phyloP scores from a whole-genome alignment of 192 early-diverging fungal genomes.

The Mortierella hygrophila region DNA sequence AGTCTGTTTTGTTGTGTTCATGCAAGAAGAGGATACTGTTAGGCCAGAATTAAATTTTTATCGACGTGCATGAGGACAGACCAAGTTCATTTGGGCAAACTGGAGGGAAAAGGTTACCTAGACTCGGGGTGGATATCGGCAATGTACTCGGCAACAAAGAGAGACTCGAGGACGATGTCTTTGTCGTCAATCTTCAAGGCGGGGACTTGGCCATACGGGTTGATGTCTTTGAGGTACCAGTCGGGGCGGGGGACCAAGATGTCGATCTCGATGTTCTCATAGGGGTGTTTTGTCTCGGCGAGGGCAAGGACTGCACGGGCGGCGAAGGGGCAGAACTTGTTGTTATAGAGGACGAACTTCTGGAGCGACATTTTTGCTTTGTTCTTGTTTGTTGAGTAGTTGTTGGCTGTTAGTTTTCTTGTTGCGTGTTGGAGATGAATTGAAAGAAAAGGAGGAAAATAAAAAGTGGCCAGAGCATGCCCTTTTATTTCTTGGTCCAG shows the following conservation, averaged over 20 bases:
- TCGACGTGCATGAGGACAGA: not conserved
- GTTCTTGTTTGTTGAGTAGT: not conserved
- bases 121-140: slow-evolving; percentile 7
- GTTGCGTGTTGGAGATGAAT: not conserved
- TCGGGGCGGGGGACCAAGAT: slow-evolving; percentile 47
- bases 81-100: not conserved
- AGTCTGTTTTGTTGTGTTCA: slow-evolving; percentile 32
- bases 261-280: slow-evolving; percentile 72
- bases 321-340: slow-evolving; percentile 70
- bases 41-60: not conserved
- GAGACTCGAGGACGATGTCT: slow-evolving; percentile 70
- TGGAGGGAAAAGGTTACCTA: not conserved
- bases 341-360: slow-evolving; percentile 67
- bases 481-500: too few relatives aligned
- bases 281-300: slow-evolving; percentile 63
- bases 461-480: too few relatives aligned
- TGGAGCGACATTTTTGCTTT: not conserved
- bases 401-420: not conserved
- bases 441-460: too few relatives aligned
- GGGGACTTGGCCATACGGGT: slow-evolving; percentile 76
- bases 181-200: slow-evolving; percentile 64
- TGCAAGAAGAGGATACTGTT: not conserved
- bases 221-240: slow-evolving; percentile 62
- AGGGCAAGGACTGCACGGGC: slow-evolving; percentile 74
- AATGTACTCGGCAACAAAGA: slow-evolving; percentile 73